phyloP scores from a whole-genome alignment of 352 stramenopile species.

The Phytophthora syringae region DNA sequence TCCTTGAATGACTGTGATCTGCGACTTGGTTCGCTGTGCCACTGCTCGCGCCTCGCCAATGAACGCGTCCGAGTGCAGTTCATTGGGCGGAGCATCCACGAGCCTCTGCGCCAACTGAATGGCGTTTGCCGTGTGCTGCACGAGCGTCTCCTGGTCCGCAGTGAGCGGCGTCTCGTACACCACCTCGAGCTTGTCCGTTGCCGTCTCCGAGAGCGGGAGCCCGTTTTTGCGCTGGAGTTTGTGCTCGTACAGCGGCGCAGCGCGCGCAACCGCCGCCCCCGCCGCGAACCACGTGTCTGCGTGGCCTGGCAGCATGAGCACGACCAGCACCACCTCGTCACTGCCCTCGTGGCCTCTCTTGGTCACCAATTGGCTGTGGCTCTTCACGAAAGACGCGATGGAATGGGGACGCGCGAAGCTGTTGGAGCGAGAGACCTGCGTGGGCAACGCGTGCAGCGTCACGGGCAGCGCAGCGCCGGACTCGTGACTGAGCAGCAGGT shows the following conservation, averaged over 20 bases:
- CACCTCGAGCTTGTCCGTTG: constrained; percentile 53
- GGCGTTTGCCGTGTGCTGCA: constrained; percentile 73
- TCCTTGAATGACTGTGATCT: constrained; percentile 87
- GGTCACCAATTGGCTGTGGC: constrained; percentile 42
- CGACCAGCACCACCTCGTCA: constrained; percentile 57
- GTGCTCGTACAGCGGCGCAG: constrained; percentile 60
- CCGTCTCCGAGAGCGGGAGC: constrained; percentile 31
- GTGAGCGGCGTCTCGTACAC: constrained; percentile 55
- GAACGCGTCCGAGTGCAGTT: constrained; percentile 91
- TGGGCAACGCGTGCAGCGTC: constrained; percentile 67
- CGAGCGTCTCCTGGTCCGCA: constrained; percentile 35
- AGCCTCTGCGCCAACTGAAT: constrained; percentile 90
- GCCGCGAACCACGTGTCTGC: constrained; percentile 64
- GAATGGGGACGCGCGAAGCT: constrained; percentile 73
- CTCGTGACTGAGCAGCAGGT: constrained; percentile 53
- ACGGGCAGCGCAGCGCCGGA: constrained; percentile 38
- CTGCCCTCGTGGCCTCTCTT: constrained; percentile 15
- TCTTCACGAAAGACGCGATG: constrained; percentile 71
- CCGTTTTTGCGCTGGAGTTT: constrained; percentile 49
- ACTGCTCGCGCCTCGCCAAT: constrained; percentile 79
- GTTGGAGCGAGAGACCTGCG: constrained; percentile 74
- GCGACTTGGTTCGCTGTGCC: constrained; percentile 66
- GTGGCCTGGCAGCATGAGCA: constrained; percentile 62
- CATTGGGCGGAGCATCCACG: constrained; percentile 90
- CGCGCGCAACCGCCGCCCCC: constrained; percentile 57